phyloP scores from a whole-genome alignment of 75 land plant species.

The Pseudotsuga menziesii region DNA sequence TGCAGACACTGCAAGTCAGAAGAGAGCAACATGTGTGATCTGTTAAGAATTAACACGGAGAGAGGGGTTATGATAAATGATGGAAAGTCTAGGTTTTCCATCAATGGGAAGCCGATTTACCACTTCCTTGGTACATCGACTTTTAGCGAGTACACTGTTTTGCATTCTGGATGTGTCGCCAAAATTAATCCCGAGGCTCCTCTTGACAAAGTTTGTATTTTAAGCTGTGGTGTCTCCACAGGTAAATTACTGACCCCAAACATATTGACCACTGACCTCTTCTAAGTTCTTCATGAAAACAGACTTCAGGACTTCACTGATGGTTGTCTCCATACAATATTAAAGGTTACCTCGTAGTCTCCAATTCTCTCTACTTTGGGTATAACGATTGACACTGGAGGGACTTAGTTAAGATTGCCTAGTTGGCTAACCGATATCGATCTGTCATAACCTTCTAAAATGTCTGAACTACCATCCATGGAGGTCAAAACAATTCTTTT shows the following conservation, averaged over 20 bases:
- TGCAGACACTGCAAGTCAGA: constrained; percentile 37
- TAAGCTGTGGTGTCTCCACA: constrained; percentile 56
- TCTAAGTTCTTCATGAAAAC: no score
- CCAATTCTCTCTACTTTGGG: no score
- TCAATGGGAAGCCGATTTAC: constrained; percentile 21
- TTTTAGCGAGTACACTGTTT: constrained; percentile 66
- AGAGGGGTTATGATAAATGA: constrained; percentile 28
- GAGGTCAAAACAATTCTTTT: no score
- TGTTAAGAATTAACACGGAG: constrained; percentile 12
- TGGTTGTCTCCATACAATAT: no score
- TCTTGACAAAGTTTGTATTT: constrained; percentile 50
- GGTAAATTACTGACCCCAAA: constrained; percentile 20
- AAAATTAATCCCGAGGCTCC: constrained; percentile 47
- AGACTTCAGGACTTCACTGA: no score
- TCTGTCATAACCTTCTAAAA: no score
- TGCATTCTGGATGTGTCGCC: constrained; percentile 44
- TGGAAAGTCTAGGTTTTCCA: constrained; percentile 19
- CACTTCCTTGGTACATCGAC: constrained; percentile 48
- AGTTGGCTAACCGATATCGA: no score
- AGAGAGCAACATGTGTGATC: constrained; percentile 36
- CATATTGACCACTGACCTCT: no score
- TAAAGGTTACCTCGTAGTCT: no score
- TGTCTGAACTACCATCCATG: no score
- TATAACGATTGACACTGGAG: no score
- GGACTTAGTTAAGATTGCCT: no score